Base-by-base conservation (phyloP, 164 flowering plant genomes). In the Pachysandra terminalis region DNA sequence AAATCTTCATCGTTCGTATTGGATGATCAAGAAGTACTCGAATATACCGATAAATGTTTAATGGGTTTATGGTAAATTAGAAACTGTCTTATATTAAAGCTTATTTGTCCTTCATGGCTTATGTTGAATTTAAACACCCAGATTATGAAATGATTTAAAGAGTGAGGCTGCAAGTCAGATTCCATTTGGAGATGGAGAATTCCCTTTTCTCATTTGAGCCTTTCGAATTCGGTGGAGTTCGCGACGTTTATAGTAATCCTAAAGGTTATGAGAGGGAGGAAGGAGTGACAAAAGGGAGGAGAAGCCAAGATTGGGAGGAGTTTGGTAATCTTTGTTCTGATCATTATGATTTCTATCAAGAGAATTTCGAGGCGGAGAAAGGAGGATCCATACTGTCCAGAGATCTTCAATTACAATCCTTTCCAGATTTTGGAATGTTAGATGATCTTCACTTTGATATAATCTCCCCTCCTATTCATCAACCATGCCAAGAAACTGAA, bases 371-470 rank as follows among this genome's bases (percentile, higher is more conserved):
- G 9, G n/a, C 60, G 22, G 52, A 32, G 9, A 63, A 62, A 61
- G 74, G 45, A 19, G 74, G 35, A 15, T 48, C 56, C 41, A 4
- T 61, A 25, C 59, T 70, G 8, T 63, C 78, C 51, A 66, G 60
- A 53, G 71, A 73, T 51, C 62, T 71, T 51, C 76, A 57, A n/a
- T 76, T 27, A 40, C 75, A 66, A 57, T 51, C 54, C 12, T 71
- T 65, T 58, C 56, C 70, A 1, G 75, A 72, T 64, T 63, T 45
- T 23, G 65, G 53, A 0, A 49, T 73, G 61, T 54, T 74, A 19
- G 79, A 72, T 65, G 79, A 74, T 59, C 37, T 74, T 8, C 64
- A 52, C 9, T 62, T 72, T 53, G 64, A 74, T 66, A 41, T 21
- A 7, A 60, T 59, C 41, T 68, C 73, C 37, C 69, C 71, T 6